phyloP scores from a whole-genome alignment of 352 stramenopile species.

The Pythium sukuiense region DNA sequence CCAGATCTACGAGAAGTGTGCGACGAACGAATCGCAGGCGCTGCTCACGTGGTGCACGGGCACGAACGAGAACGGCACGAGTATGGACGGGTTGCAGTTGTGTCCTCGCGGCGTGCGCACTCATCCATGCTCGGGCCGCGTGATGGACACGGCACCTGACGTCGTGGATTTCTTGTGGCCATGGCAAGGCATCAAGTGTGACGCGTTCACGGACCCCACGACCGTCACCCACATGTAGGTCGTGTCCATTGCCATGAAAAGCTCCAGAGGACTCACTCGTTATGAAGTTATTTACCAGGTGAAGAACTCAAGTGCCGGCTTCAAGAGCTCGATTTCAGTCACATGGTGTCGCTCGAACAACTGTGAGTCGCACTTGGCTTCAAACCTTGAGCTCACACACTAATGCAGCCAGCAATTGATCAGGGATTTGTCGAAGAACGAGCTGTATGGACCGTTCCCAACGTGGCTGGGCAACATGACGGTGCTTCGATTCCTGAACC shows the following conservation, averaged over 20 bases:
- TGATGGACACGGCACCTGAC: conserved; percentile 37
- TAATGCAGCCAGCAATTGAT: neutral
- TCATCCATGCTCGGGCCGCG: conserved; percentile 62
- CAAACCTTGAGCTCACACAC: neutral
- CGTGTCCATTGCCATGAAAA: neutral
- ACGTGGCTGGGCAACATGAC: conserved; percentile 66
- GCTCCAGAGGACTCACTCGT: too few relatives aligned
- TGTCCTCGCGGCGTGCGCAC: conserved; percentile 56
- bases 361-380: conserved; percentile 38
- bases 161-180: conserved; percentile 52
- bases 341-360: conserved; percentile 72
- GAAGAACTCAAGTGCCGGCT: conserved; percentile 53
- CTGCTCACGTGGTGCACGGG: conserved; percentile 69
- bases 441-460: conserved; percentile 52
- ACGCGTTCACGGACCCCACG: conserved; percentile 64
- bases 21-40: conserved; percentile 39
- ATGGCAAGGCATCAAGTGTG: conserved; percentile 71
- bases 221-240: conserved; percentile 71
- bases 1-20: conserved; percentile 48
- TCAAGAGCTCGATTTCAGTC: conserved; percentile 52
- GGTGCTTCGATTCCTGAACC: conserved; percentile 58
- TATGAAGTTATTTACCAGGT: conserved; percentile 48
- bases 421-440: conserved; percentile 60
- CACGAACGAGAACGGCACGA: conserved; percentile 19
- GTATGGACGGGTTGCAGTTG: conserved; percentile 13